A percentile compares a stretch with the other conserved stretches of the same genome.
These are phyloP conservation scores for Dianthus caryophyllus DNA, from an alignment of 148 eudicot genomes.

Conservation along the genomic window DNA sequence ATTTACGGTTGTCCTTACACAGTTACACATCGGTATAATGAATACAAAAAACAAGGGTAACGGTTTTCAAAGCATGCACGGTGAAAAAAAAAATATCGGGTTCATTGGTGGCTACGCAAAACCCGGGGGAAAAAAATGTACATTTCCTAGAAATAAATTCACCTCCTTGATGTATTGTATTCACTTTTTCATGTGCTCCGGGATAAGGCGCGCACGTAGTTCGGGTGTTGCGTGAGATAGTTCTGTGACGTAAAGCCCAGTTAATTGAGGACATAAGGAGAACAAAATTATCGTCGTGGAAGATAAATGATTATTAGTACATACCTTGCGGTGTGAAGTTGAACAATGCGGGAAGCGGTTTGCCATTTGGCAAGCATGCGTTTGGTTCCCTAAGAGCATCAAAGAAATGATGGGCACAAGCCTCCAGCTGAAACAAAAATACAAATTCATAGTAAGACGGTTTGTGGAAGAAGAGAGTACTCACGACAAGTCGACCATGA, in stretches of 20 bases:
- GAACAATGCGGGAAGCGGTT: constrained; percentile 70
- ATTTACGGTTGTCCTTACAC: constrained; percentile 3
- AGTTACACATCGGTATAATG: constrained; percentile 12
- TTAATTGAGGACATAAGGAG: background rate
- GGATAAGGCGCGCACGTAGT: constrained; percentile 61
- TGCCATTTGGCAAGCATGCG: constrained; percentile 71
- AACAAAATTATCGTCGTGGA: background rate
- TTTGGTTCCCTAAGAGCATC: constrained; percentile 74
- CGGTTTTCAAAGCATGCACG: constrained; percentile 14
- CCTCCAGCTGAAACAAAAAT: constrained; percentile 62
- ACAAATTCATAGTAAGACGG: too few species aligned
- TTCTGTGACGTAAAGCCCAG: constrained; percentile 33
- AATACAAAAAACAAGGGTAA: constrained; percentile 10
- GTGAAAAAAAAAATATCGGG: constrained; percentile 1
- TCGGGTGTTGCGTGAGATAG: constrained; percentile 60
- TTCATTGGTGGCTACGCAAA: constrained; percentile 13
- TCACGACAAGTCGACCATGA: too few species aligned
- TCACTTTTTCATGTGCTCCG: constrained; percentile 49
- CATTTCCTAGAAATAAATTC: constrained; percentile 11
- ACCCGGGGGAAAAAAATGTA: constrained; percentile 10
- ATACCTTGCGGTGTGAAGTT: constrained; percentile 80
- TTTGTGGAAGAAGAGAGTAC: too few species aligned
- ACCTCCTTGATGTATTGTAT: background rate
- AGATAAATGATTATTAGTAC: background rate
- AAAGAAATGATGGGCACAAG: constrained; percentile 95